Evolutionary conservation across 148 eudicot species (phyloP).

Genomic region (Nepenthes gracilis): DNA sequence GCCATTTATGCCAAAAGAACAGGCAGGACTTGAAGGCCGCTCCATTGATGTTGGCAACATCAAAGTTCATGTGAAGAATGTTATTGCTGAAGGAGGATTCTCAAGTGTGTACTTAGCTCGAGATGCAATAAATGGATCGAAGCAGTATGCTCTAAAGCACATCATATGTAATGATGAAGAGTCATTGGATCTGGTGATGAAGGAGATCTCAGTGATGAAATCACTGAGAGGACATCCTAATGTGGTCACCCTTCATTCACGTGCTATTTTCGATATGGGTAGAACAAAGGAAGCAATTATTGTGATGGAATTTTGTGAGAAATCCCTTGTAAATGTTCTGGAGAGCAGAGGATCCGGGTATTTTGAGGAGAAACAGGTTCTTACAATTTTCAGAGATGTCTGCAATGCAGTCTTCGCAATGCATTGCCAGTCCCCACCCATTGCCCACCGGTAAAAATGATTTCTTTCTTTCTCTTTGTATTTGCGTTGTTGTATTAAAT

Average conservation of each 20-base stretch:
- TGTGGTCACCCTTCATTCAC: slow-evolving; percentile 58
- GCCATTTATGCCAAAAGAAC: slow-evolving; percentile 78
- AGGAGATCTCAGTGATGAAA: slow-evolving; percentile 87
- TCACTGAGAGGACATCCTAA: slow-evolving; percentile 91
- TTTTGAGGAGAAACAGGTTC: slow-evolving; percentile 80
- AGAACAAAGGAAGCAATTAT: slow-evolving; percentile 88
- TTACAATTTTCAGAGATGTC: slow-evolving; percentile 73
- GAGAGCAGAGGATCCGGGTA: slow-evolving; percentile 85
- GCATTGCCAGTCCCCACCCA: slow-evolving; percentile 94
- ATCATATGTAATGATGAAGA: slow-evolving; percentile 95
- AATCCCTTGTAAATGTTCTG: slow-evolving; percentile 75
- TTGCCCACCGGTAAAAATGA: slow-evolving; percentile 82
- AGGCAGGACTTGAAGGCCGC: slow-evolving; percentile 92
- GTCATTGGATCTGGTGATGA: slow-evolving; percentile 69
- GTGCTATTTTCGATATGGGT: slow-evolving; percentile 80
- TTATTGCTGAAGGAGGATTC: slow-evolving; percentile 97
- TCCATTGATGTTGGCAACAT: slow-evolving; percentile 73
- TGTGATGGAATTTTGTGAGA: slow-evolving; percentile 91
- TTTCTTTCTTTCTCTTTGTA: not conserved
- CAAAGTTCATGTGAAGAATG: slow-evolving; percentile 68
- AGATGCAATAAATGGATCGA: slow-evolving; percentile 67
- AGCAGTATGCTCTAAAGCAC: slow-evolving; percentile 93
- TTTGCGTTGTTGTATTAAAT: not conserved
- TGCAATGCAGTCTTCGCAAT: slow-evolving; percentile 97
- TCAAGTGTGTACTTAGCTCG: slow-evolving; percentile 88